These are phyloP conservation scores for Colletotrichum agaves DNA, from an alignment of 2,329 filamentous ascomycete species.

Conservation along the genomic window DNA sequence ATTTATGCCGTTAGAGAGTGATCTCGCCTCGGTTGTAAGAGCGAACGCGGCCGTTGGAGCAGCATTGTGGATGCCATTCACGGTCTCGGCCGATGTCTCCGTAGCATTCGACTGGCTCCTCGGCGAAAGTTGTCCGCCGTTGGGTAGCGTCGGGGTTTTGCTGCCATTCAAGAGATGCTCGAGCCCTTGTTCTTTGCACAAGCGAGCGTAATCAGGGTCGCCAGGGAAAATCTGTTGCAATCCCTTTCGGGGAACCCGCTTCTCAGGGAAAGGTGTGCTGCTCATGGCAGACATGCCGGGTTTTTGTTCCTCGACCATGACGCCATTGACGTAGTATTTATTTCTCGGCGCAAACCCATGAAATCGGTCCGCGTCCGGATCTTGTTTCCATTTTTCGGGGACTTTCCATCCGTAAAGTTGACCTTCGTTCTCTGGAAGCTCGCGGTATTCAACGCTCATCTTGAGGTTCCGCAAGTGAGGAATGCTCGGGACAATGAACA, in stretches of 20 bases:
- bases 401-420: slow-evolving; percentile 54
- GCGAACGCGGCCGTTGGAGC: background rate
- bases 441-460: slow-evolving; percentile 68
- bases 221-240: slow-evolving; percentile 63
- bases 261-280: slow-evolving; percentile 64
- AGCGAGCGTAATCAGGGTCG: slow-evolving; percentile 66
- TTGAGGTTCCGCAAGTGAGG: slow-evolving; percentile 67
- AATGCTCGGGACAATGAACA: slow-evolving; percentile 66
- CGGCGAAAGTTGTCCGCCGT: slow-evolving; percentile 61
- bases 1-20: slow-evolving; percentile 30
- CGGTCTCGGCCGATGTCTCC: slow-evolving; percentile 23
- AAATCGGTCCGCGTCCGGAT: slow-evolving; percentile 64
- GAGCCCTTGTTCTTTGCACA: slow-evolving; percentile 68
- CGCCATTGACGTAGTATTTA: slow-evolving; percentile 69
- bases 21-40: slow-evolving; percentile 7
- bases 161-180: slow-evolving; percentile 62
- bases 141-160: slow-evolving; percentile 56
- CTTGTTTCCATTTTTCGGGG: slow-evolving; percentile 67
- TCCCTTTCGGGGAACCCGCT: slow-evolving; percentile 65
- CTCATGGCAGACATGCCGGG: slow-evolving; percentile 60
- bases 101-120: slow-evolving; percentile 46
- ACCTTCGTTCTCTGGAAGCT: slow-evolving; percentile 64
- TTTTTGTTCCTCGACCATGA: slow-evolving; percentile 62
- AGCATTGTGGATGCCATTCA: slow-evolving; percentile 21
- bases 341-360: slow-evolving; percentile 65